These are phyloP conservation scores for Cylindrotheca fusiformis DNA, from an alignment of 108 stramenopile genomes.

Conservation along the genomic window DNA sequence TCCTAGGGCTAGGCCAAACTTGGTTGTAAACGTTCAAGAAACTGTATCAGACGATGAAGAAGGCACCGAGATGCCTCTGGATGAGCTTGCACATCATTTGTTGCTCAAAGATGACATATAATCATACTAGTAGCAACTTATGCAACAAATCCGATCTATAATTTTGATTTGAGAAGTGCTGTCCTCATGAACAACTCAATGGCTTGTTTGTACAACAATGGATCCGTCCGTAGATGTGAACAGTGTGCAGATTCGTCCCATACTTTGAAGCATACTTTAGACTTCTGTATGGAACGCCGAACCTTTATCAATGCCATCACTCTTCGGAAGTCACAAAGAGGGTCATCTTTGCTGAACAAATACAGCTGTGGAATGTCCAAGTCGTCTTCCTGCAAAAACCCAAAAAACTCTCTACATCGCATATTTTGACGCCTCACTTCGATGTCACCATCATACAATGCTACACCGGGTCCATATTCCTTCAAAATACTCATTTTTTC, in stretches of 20 bases:
- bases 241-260: slow-evolving; percentile 67
- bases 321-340: slow-evolving; percentile 31
- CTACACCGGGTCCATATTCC: slow-evolving; percentile 7
- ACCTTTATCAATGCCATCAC: slow-evolving; percentile 39
- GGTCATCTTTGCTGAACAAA: slow-evolving; percentile 63
- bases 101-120: too few species aligned
- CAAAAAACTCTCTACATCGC: slow-evolving; percentile 53
- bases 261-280: slow-evolving; percentile 30
- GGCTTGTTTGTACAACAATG: slow-evolving; percentile 36
- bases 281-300: slow-evolving; percentile 22
- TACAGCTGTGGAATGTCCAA: slow-evolving; percentile 63
- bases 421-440: slow-evolving; percentile 3
- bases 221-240: slow-evolving; percentile 57
- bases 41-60: not conserved
- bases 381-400: slow-evolving; percentile 29
- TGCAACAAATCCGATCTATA: not conserved
- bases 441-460: slow-evolving; percentile 8
- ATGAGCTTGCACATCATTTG: too few species aligned
- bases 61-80: not conserved
- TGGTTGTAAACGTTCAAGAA: too few species aligned
- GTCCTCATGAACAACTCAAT: slow-evolving; percentile 13
- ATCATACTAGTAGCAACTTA: too few species aligned
- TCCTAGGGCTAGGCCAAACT: too few species aligned
- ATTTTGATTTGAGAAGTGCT: not conserved
- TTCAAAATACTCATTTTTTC: slow-evolving; percentile 32